Evolutionary conservation across 2,329 filamentous ascomycete species (phyloP).

Genomic region (Berkeleyomyces rouxiae): DNA sequence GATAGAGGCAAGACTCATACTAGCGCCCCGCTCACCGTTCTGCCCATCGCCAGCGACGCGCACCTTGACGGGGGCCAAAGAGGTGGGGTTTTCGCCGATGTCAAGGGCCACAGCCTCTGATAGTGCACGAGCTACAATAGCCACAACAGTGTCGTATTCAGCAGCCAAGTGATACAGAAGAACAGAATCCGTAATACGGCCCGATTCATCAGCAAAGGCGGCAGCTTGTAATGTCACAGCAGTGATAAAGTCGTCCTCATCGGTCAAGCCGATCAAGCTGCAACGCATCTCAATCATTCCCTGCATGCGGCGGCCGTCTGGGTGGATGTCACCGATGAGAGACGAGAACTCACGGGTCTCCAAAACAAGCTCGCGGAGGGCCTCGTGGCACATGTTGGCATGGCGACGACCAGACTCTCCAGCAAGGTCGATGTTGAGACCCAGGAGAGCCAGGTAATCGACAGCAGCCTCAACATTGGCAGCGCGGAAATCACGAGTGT

Average conservation of each 20-base stretch:
- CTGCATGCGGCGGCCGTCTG: slow-evolving; percentile 68
- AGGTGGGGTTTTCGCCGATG: slow-evolving; percentile 64
- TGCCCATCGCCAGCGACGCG: slow-evolving; percentile 33
- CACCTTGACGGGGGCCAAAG: slow-evolving; percentile 65
- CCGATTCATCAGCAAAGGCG: slow-evolving; percentile 83
- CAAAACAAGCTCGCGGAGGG: slow-evolving; percentile 82
- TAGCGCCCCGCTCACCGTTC: slow-evolving; percentile 38
- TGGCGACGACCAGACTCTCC: slow-evolving; percentile 62
- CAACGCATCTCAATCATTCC: slow-evolving; percentile 80
- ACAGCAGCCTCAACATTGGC: slow-evolving; percentile 78
- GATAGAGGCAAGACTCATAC: slow-evolving; percentile 28
- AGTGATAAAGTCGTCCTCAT: slow-evolving; percentile 71
- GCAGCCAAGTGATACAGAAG: slow-evolving; percentile 86
- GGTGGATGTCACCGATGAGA: slow-evolving; percentile 76
- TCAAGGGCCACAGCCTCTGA: slow-evolving; percentile 80
- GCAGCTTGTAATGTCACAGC: slow-evolving; percentile 90
- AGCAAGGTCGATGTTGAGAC: slow-evolving; percentile 70
- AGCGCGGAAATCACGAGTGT: slow-evolving; percentile 88
- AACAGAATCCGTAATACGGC: slow-evolving; percentile 82
- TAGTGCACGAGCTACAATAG: slow-evolving; percentile 74
- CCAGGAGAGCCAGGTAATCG: slow-evolving; percentile 84
- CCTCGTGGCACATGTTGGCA: slow-evolving; percentile 73
- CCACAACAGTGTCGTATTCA: slow-evolving; percentile 88
- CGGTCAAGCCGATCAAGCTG: slow-evolving; percentile 59
- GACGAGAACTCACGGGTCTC: slow-evolving; percentile 93